A percentile compares a stretch with the other conserved stretches of the same genome.
Conservation (phyloP, 148 eudicot species). For the Rheum nobile region DNA sequence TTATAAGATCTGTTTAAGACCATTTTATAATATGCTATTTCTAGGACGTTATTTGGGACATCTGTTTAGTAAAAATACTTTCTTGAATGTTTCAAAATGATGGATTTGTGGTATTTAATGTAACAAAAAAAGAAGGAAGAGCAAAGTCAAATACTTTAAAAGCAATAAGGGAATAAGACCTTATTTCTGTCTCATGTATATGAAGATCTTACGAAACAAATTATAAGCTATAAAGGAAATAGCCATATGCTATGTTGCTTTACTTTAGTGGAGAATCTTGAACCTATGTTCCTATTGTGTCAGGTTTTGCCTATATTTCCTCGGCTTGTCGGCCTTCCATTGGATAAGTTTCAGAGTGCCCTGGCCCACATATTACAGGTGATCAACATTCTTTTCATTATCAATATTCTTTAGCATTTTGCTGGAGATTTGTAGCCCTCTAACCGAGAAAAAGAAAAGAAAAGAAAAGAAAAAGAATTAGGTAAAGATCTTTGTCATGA, state of each 20-base stretch:
- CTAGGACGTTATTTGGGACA: background rate
- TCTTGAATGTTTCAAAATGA: background rate
- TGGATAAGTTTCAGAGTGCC: slow-evolving; percentile 84
- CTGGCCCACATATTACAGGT: slow-evolving; percentile 95
- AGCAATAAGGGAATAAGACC: background rate
- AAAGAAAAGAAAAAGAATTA: background rate
- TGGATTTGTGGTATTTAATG: background rate
- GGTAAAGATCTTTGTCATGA: background rate
- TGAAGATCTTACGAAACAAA: background rate
- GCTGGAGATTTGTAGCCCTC: background rate
- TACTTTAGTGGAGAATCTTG: background rate
- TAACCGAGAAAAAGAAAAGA: background rate
- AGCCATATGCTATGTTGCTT: background rate
- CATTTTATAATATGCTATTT: background rate
- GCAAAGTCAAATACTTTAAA: background rate
- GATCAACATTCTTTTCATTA: background rate
- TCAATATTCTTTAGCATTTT: background rate
- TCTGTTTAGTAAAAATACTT: background rate
- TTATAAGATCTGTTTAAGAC: background rate
- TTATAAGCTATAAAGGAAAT: background rate
- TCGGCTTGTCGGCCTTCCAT: slow-evolving; percentile 75
- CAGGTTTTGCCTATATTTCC: slow-evolving; percentile 97
- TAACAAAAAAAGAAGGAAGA: background rate
- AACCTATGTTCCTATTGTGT: slow-evolving; percentile 6
- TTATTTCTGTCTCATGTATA: background rate